Base-by-base conservation (phyloP, 805 yeast species). In the Candida bentonensis region DNA sequence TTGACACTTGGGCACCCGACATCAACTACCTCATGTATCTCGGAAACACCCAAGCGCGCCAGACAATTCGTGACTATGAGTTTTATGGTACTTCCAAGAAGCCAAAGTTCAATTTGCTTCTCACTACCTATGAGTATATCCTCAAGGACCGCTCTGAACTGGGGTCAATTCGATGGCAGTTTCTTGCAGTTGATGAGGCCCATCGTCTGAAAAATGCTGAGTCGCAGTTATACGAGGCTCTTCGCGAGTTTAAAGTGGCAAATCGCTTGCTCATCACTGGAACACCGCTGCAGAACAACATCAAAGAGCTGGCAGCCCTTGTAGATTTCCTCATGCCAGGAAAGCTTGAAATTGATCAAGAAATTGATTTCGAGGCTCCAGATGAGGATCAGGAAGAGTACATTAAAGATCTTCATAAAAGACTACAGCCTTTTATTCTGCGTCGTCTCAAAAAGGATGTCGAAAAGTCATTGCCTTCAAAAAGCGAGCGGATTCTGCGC, bases 271-370 rank as follows among this genome's bases (percentile, higher is more conserved):
- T 92, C 51, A 92, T 92, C 54, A 92, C 99, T 2, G 99, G 99
- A 67, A 92, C 99, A 1, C 99, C 99, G 4, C 70, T 92, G 51
- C 99, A 92, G 61, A 92, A 92, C 58, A 92, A 92, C 60, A 80
- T 92, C 53, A 85, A 86, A 56, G 99, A 92, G 64, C 70, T 92
- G 53, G 96, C 95, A 2, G 97, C 99, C 0, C 70, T 92, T 50
- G 87, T 94, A 41, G 84, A 92, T 59, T 92, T 92, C 62, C 70
- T 92, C 57, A 88, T 87, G 95, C 98, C 98, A 0, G 97, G 97
- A 0, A 79, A 78, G 54, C 79, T 89, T 52, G 69, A 71, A 44
- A 89, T 92, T 52, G 95, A 88, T 50, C 94, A 84, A 62, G 97
- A 89, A 59, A 89, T 92, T 62, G 96, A 89, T 65, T 87, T 89